A percentile compares a stretch with the other conserved stretches of the same genome.
Evolutionary conservation across 345 rosid genomes (phyloP).

Genomic region (Euphorbia tirucalli): DNA sequence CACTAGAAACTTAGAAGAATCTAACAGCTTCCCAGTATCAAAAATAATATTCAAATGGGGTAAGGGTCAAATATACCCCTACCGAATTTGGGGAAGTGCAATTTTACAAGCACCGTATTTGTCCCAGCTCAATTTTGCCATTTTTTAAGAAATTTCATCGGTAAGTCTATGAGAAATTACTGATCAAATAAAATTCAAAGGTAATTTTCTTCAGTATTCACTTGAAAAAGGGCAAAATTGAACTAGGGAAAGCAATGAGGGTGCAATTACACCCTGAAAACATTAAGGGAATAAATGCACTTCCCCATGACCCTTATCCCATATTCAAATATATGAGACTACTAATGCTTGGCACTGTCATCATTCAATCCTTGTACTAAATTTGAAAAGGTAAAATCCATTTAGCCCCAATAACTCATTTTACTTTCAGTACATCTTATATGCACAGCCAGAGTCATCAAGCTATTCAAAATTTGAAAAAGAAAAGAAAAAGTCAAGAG

Average conservation of each 20-base stretch:
- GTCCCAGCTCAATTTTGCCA: not conserved
- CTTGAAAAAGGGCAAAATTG: not conserved
- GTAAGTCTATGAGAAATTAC: not conserved
- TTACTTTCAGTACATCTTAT: not conserved
- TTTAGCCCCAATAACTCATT: not conserved
- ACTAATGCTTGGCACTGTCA: not conserved
- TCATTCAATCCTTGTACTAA: not conserved
- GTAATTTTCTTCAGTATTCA: not conserved
- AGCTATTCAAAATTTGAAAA: not conserved
- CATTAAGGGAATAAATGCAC: not conserved
- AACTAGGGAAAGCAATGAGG: not conserved
- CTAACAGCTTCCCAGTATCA: not conserved
- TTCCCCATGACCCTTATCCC: not conserved
- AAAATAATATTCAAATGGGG: not conserved
- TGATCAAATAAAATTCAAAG: not conserved
- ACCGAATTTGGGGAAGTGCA: not conserved
- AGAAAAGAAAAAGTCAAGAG: not conserved
- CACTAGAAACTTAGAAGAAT: not conserved
- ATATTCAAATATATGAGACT: not conserved
- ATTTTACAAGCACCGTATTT: not conserved
- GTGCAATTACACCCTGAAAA: not conserved
- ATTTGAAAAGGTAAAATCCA: not conserved
- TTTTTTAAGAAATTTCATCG: no score
- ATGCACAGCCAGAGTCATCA: not conserved
- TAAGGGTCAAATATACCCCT: not conserved